Evolutionary conservation across 2,329 filamentous ascomycete species (phyloP).

Genomic region (Colletotrichum godetiae): DNA sequence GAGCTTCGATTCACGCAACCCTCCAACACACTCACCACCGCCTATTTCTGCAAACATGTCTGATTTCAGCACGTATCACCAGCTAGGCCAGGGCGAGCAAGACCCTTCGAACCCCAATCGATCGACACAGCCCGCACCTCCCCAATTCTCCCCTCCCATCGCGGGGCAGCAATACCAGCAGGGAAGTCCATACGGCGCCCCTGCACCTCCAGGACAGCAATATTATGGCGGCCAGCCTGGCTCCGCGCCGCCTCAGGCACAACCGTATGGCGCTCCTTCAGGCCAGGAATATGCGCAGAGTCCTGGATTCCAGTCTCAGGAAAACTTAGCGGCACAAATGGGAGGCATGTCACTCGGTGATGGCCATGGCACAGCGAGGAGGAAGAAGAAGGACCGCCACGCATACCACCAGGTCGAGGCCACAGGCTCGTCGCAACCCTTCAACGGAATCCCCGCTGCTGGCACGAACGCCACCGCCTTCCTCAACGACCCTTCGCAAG

Average conservation of each 20-base stretch:
- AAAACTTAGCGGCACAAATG: slow-evolving; percentile 77
- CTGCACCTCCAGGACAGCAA: slow-evolving; percentile 50
- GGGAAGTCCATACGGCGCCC: slow-evolving; percentile 50
- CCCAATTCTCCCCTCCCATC: slow-evolving; percentile 67
- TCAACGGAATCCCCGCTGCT: slow-evolving; percentile 74
- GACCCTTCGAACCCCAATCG: slow-evolving; percentile 66
- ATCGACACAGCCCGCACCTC: slow-evolving; percentile 60
- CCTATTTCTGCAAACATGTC: slow-evolving; percentile 54
- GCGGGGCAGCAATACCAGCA: slow-evolving; percentile 67
- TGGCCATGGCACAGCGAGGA: slow-evolving; percentile 64
- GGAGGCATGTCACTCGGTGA: slow-evolving; percentile 77
- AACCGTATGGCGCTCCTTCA: slow-evolving; percentile 42
- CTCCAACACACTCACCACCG: neutral
- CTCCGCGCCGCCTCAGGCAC: slow-evolving; percentile 45
- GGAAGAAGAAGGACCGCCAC: slow-evolving; percentile 95
- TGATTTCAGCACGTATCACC: slow-evolving; percentile 66
- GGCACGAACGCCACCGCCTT: slow-evolving; percentile 60
- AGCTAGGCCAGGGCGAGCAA: slow-evolving; percentile 66
- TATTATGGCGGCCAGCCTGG: slow-evolving; percentile 51
- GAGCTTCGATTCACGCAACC: neutral
- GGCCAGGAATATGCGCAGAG: slow-evolving; percentile 44
- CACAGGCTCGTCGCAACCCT: slow-evolving; percentile 73
- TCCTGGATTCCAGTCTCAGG: slow-evolving; percentile 54
- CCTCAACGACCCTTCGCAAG: slow-evolving; percentile 44
- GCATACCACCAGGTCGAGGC: slow-evolving; percentile 90